Percentiles rank a stretch among this genome's conserved stretches.
Conservation (phyloP, 257 asterid genomes). For the Mentha longifolia region DNA sequence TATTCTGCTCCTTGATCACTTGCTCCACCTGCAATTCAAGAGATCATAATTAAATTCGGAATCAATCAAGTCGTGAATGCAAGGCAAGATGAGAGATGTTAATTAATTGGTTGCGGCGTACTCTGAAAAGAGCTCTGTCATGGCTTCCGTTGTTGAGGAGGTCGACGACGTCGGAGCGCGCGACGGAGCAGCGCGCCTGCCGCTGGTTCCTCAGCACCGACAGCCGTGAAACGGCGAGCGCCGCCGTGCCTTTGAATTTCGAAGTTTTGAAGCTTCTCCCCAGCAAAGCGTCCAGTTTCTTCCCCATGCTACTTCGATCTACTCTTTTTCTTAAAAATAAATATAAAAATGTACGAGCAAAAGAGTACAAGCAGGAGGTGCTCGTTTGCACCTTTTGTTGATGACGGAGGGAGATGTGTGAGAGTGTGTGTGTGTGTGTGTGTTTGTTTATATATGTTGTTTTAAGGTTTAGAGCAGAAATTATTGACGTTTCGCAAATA, state of each 20-base stretch:
- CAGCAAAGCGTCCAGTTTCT: conserved; percentile 67
- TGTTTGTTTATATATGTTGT: not conserved
- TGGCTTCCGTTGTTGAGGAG: conserved; percentile 56
- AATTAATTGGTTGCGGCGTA: conserved; percentile 6
- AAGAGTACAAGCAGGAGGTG: conserved; percentile 44
- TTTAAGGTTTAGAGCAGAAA: conserved; percentile 1
- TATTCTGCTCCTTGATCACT: conserved; percentile 86
- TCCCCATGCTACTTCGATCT: conserved; percentile 54
- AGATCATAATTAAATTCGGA: not conserved
- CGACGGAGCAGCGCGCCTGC: conserved; percentile 64
- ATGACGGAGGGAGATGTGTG: conserved; percentile 40
- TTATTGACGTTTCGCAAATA: not conserved
- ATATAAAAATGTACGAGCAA: not conserved
- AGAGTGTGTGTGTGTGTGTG: not conserved
- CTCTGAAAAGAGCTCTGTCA: conserved; percentile 90
- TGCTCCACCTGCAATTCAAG: conserved; percentile 64
- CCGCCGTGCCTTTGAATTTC: conserved; percentile 54
- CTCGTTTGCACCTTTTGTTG: conserved; percentile 61
- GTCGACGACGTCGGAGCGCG: conserved; percentile 70
- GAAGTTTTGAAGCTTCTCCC: conserved; percentile 49
- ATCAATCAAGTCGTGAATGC: not conserved
- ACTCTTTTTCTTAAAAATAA: too few species aligned
- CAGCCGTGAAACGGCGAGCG: conserved; percentile 66
- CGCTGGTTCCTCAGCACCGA: conserved; percentile 76
- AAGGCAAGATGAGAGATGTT: not conserved